Evolutionary conservation across 768 basidiomycete genomes (phyloP).

Genomic region (Amanita phalloides): DNA sequence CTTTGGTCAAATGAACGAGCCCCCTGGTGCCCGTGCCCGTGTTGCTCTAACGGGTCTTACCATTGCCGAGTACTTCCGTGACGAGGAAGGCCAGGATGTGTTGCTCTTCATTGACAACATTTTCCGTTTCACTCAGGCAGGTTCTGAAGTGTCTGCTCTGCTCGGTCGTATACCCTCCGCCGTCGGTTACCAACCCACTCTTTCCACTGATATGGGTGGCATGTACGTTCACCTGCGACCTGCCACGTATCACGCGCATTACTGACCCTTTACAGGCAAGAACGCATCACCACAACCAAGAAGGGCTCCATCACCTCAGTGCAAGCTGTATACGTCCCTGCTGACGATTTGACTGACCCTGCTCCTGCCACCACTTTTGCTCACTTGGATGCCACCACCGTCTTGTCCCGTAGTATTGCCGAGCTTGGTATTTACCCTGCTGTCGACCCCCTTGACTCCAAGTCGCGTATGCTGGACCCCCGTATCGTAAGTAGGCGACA

Average conservation of each 20-base stretch:
- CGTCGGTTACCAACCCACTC: constrained; percentile 99
- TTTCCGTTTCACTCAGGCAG: constrained; percentile 99
- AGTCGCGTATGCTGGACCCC: constrained; percentile 99
- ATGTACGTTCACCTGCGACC: constrained; percentile 49
- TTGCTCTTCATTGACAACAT: constrained; percentile 99
- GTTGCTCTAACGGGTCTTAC: constrained; percentile 98
- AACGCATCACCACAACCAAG: constrained; percentile 99
- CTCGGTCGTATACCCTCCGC: constrained; percentile 99
- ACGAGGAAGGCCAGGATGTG: constrained; percentile 99
- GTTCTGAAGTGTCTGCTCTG: constrained; percentile 99
- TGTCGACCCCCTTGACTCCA: constrained; percentile 98
- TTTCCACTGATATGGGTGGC: constrained; percentile 99
- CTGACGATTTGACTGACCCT: constrained; percentile 99
- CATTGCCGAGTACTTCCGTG: constrained; percentile 99
- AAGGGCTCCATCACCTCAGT: constrained; percentile 99
- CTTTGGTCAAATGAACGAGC: constrained; percentile 99
- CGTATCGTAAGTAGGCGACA: constrained; percentile 65
- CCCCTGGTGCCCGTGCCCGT: constrained; percentile 99
- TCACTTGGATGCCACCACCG: constrained; percentile 99
- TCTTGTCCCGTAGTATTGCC: constrained; percentile 97
- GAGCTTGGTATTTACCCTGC: constrained; percentile 99
- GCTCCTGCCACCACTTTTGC: constrained; percentile 99
- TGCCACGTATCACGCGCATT: constrained; percentile 5
- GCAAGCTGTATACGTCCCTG: constrained; percentile 99
- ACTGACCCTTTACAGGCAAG: constrained; percentile 54